Percentiles rank a stretch among this genome's conserved stretches.
phyloP scores from a whole-genome alignment of 805 yeast genomes.

The Scheffersomyces spartinae region DNA sequence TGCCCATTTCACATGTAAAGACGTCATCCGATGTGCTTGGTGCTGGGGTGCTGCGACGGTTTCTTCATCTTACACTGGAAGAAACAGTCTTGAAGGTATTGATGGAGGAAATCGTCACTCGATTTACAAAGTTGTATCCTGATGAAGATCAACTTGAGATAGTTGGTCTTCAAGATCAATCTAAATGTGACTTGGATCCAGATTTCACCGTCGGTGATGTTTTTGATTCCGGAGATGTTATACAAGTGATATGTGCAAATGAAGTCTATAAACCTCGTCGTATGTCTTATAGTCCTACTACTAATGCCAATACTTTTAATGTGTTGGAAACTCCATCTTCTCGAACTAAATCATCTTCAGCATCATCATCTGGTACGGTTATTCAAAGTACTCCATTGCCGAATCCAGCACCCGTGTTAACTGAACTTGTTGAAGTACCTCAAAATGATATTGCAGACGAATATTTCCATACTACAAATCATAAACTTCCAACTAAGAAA shows the following conservation, averaged over 20 bases:
- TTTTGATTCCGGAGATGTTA: conserved; percentile 31
- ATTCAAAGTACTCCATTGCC: conserved; percentile 12
- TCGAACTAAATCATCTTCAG: conserved; percentile 2
- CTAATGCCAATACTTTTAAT: conserved; percentile 1
- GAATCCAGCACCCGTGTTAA: conserved; percentile 13
- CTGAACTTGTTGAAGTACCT: too few relatives aligned
- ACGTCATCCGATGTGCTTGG: too few relatives aligned
- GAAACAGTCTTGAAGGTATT: conserved; percentile 35
- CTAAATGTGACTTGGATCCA: conserved; percentile 69
- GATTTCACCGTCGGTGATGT: conserved; percentile 59
- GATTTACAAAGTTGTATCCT: conserved; percentile 59
- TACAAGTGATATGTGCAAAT: conserved; percentile 24
- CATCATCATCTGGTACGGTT: conserved; percentile 2
- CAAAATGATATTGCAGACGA: conserved; percentile 9
- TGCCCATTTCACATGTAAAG: too few relatives aligned
- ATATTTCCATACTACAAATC: too few relatives aligned
- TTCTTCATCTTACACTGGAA: conserved; percentile 52
- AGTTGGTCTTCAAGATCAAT: conserved; percentile 52
- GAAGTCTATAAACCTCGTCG: conserved; percentile 6
- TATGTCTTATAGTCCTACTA: conserved; percentile 1
- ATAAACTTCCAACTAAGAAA: too few relatives aligned
- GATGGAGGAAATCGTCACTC: conserved; percentile 39
- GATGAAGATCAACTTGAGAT: conserved; percentile 43
- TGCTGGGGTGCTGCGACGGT: too few relatives aligned
- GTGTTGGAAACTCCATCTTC: conserved; percentile 2